Evolutionary conservation across 352 stramenopile genomes (phyloP), one percentile per base, ranked within the genome.

Genomic region (Globisporangium takayamanum): DNA sequence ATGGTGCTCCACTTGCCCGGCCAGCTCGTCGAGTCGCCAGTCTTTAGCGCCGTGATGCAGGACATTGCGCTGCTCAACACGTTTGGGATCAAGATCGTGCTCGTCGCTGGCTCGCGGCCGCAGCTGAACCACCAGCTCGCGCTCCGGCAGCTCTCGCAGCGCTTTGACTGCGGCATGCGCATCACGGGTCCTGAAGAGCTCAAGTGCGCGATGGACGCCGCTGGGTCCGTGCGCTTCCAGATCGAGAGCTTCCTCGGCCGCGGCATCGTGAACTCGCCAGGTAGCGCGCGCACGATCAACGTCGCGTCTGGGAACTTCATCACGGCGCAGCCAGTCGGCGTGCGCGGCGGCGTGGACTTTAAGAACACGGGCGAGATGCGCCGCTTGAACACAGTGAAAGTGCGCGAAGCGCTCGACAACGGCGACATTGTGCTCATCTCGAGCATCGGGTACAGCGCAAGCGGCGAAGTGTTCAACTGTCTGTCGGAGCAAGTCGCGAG

Each of bases 291-390:
- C 6, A 72, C 78, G 7, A 91, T 97, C 62, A 98, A 97, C 67
- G 94, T 99, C 46, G 84, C 97, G 5, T 97, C 89, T 3, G 96
- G 96, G 12, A 99, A 99, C 68, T 99, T 98, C 72, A 98, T 98
- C 73, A 97, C 91, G 11, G 95, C 96, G 5, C 87, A 95, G 69
- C 87, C 80, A 7, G 80, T 97, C 2, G 90, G 90, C 15, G 88
- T 97, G 1, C 79, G 84, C 20, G 84, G 80, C 30, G 87, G 87
- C 16, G 83, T 96, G 18, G 87, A 96, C 69, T 96, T 91, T 52
- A 91, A 92, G 60, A 88, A 84, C 87, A 97, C 62, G 70, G 97
- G 88, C 57, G 95, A 98, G 68, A 96, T 98, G 68, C 85, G 96
- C 45, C 86, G 74, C 33, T 84, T 99, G 16, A 98, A 98, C 72